Percentiles rank a stretch among this genome's conserved stretches.
These are phyloP conservation scores for Suaeda aralocaspica DNA, from an alignment of 148 eudicot genomes.

Conservation along the genomic window DNA sequence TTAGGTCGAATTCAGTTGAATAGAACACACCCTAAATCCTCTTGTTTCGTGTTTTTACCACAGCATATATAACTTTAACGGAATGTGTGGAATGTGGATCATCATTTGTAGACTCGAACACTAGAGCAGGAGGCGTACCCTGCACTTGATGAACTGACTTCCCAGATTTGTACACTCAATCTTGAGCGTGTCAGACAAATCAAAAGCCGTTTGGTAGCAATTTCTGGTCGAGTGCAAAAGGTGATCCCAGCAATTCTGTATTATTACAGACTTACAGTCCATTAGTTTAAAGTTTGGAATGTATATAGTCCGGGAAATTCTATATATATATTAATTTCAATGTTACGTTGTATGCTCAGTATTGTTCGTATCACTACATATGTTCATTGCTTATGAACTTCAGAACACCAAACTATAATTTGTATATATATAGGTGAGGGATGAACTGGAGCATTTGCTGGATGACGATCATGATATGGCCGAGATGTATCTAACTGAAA, in stretches of 20 bases:
- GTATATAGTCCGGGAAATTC: too few species aligned
- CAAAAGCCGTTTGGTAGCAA: constrained; percentile 52
- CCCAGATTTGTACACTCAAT: constrained; percentile 56
- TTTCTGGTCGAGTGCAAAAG: constrained; percentile 68
- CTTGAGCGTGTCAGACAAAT: constrained; percentile 66
- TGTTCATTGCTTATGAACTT: too few species aligned
- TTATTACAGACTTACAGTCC: too few species aligned
- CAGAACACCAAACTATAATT: too few species aligned
- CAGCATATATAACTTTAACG: too few species aligned
- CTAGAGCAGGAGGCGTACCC: constrained; percentile 63
- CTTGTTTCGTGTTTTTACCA: too few species aligned
- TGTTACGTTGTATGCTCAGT: too few species aligned
- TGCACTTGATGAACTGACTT: constrained; percentile 51
- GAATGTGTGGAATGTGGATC: background rate
- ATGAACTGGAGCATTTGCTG: constrained; percentile 61
- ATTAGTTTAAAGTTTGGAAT: too few species aligned
- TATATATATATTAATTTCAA: too few species aligned
- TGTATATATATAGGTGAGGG: constrained; percentile 37
- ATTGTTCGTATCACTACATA: too few species aligned
- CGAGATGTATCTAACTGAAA: constrained; percentile 64
- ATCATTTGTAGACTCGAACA: constrained; percentile 35
- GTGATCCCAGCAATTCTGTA: constrained; percentile 21
- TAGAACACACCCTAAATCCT: too few species aligned
- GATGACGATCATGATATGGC: constrained; percentile 73
- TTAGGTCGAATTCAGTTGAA: too few species aligned